phyloP scores from a whole-genome alignment of 2,329 filamentous ascomycete species.

The Myriosclerotinia scirpicola region DNA sequence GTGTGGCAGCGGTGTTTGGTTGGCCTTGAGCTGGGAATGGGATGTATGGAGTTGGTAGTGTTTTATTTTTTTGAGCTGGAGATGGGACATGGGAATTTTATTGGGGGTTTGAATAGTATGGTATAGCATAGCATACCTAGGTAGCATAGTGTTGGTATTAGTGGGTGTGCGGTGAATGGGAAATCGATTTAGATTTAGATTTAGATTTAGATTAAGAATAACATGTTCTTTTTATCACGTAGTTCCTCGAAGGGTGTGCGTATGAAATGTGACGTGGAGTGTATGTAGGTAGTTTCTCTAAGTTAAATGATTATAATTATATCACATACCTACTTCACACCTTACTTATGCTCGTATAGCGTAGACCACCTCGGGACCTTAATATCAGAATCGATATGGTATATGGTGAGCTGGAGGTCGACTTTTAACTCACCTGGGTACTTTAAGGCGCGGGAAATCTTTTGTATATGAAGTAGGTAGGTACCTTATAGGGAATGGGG shows the following conservation, averaged over 20 bases:
- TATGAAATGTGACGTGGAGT: no score
- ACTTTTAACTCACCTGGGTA: no score
- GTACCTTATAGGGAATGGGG: no score
- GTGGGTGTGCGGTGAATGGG: background rate
- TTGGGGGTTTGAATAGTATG: slow-evolving; percentile 13
- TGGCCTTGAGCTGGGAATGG: slow-evolving; percentile 42
- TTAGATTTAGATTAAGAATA: background rate
- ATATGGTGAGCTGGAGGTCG: no score
- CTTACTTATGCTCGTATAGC: no score
- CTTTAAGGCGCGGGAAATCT: no score
- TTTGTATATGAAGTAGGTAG: no score
- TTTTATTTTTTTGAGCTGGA: background rate
- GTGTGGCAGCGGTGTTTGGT: slow-evolving; percentile 86
- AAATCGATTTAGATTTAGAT: background rate
- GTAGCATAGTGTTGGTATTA: background rate
- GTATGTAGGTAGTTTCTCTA: no score
- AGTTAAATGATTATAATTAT: background rate
- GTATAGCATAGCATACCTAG: background rate
- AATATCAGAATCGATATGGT: no score
- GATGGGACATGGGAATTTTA: background rate
- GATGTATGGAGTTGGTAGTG: background rate
- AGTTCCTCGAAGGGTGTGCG: background rate
- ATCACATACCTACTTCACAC: background rate
- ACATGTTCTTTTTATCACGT: background rate
- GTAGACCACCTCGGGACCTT: no score